These are phyloP conservation scores for Sugiyamaella floridensis DNA, from an alignment of 805 yeast genomes.

Conservation along the genomic window DNA sequence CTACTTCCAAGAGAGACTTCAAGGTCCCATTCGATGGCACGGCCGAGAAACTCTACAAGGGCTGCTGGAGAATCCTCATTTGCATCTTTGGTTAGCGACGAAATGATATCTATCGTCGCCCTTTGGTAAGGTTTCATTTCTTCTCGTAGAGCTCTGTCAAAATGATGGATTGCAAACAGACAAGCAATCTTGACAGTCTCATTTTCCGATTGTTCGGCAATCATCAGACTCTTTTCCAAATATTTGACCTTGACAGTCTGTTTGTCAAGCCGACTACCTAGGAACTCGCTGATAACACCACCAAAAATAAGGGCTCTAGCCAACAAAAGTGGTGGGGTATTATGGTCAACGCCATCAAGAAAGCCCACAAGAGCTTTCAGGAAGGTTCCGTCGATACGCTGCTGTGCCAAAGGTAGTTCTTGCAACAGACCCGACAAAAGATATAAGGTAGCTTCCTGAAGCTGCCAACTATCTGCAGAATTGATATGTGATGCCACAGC, in stretches of 20 bases:
- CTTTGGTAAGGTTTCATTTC: slow-evolving; percentile 23
- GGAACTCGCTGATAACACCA: slow-evolving; percentile 5
- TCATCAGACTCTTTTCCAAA: slow-evolving; percentile 6
- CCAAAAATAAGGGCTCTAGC: neutral
- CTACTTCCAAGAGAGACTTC: slow-evolving; percentile 11
- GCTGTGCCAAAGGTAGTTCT: slow-evolving; percentile 1
- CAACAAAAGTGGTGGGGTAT: neutral
- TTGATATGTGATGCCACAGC: neutral
- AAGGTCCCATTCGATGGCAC: slow-evolving; percentile 44
- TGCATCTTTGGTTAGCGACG: slow-evolving; percentile 48
- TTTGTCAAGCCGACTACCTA: slow-evolving; percentile 13
- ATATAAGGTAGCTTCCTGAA: neutral
- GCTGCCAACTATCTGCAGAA: neutral
- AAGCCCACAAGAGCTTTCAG: neutral
- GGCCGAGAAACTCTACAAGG: slow-evolving; percentile 61
- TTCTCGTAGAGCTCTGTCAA: slow-evolving; percentile 10
- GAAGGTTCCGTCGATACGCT: neutral
- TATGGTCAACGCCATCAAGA: neutral
- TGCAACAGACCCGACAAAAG: slow-evolving; percentile 1
- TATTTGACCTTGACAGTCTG: slow-evolving; percentile 12
- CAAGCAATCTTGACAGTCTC: slow-evolving; percentile 6
- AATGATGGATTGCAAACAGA: slow-evolving; percentile 13
- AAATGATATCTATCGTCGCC: slow-evolving; percentile 34
- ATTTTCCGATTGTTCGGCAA: neutral
- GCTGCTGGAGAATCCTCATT: slow-evolving; percentile 77